These are phyloP conservation scores for Narthecium ossifragum DNA, from an alignment of 106 monocot species.

Conservation along the genomic window DNA sequence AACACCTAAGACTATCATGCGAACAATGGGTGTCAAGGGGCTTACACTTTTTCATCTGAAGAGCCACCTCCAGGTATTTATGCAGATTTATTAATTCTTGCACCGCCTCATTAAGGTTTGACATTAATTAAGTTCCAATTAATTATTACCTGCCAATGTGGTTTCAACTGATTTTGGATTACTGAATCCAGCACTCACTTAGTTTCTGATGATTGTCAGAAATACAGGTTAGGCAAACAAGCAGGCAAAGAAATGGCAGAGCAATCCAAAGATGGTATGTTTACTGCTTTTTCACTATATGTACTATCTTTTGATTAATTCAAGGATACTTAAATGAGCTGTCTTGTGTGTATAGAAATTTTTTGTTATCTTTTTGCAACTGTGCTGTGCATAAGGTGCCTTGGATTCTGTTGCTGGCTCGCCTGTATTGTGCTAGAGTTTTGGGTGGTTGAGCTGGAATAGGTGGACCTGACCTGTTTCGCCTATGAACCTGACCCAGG, in stretches of 20 bases:
- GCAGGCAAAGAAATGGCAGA: conserved; percentile 87
- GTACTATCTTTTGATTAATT: neutral
- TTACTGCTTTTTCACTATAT: neutral
- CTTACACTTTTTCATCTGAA: conserved; percentile 93
- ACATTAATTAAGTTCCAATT: neutral
- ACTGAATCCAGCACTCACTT: neutral
- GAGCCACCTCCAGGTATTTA: conserved; percentile 88
- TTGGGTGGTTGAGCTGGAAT: no score
- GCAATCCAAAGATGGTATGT: conserved; percentile 93
- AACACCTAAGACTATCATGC: conserved; percentile 89
- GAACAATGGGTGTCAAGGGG: conserved; percentile 93
- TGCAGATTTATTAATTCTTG: neutral
- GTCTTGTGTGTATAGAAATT: neutral
- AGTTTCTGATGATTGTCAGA: conserved; percentile 25
- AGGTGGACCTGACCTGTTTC: no score
- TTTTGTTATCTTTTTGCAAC: neutral
- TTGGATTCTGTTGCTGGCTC: neutral
- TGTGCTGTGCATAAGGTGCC: neutral
- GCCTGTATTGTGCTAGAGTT: no score
- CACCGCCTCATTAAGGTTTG: neutral
- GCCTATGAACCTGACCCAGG: no score
- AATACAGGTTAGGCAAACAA: conserved; percentile 91
- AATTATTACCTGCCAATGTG: neutral
- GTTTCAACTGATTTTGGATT: neutral
- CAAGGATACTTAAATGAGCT: neutral